Evolutionary conservation across 2,329 filamentous ascomycete genomes (phyloP), one percentile per base, ranked within the genome.

Genomic region (Berkeleyomyces rouxiae): DNA sequence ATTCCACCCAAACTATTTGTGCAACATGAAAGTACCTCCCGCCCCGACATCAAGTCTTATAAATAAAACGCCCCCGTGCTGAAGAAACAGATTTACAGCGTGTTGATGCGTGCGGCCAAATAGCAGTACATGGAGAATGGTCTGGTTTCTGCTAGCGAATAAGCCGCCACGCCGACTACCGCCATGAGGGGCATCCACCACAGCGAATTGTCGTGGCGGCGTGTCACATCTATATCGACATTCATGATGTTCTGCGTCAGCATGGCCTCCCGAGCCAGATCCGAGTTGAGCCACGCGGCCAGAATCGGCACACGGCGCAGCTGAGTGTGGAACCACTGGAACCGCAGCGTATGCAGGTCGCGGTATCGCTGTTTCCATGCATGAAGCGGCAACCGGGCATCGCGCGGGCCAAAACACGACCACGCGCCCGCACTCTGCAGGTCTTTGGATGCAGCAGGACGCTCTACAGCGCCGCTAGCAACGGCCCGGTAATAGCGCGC

Each of bases 401-500:
- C 46, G 11, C 10, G 16, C 31, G 5, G 36, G 39, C 53, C 59
- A 9, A 61, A 61, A 13, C 59, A 61, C n/a, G 59, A 4, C 59
- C 59, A 61, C 10, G 44, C 39, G 36, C 66, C 63, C 55, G 68
- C 64, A 39, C 65, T 42, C 67, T 67, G 67, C 40, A 51, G 57
- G 33, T 37, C 53, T 36, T 63, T 46, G 1, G 58, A 61, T 13
- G 55, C 44, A 3, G 40, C 51, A 7, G 46, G 39, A 7, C 44
- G 46, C 36, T 33, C 47, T 0, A 59, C 57, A 2, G 67, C 44
- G 2, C 65, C 66, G 1, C 53, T 33, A 3, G 68, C 65, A 65
- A 70, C 68, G 23, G 69, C 69, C 23, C 23, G 36, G 59, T 69
- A 67, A 61, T 70, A 68, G 7, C 67, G 67, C 4, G 49, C 44